phyloP scores from a whole-genome alignment of 2,329 filamentous ascomycete species.

The Sporothrix mexicana region DNA sequence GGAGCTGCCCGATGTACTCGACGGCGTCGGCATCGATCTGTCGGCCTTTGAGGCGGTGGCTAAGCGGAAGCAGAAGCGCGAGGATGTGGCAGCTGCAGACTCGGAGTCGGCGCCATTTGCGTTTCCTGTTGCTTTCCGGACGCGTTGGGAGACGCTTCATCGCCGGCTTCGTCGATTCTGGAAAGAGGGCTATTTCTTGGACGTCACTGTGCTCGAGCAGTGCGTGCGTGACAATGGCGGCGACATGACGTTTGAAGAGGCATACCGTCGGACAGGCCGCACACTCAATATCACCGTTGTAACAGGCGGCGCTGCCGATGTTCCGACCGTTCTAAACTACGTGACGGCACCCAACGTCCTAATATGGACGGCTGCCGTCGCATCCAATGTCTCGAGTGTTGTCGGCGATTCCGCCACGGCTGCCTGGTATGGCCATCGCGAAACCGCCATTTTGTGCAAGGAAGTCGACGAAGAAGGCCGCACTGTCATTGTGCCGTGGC shows the following conservation, averaged over 20 bases:
- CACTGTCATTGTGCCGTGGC: conserved; percentile 74
- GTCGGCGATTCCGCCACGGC: conserved; percentile 39
- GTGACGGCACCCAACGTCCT: conserved; percentile 92
- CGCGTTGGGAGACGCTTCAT: conserved; percentile 61
- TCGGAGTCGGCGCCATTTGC: background rate
- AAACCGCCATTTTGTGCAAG: conserved; percentile 75
- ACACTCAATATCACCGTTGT: conserved; percentile 92
- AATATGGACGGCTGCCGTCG: conserved; percentile 79
- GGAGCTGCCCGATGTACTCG: conserved; percentile 77
- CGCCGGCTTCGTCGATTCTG: conserved; percentile 73
- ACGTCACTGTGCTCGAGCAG: conserved; percentile 80
- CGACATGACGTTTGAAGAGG: conserved; percentile 91
- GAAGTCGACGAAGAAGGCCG: conserved; percentile 61
- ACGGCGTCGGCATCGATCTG: conserved; percentile 80
- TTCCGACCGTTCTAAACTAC: conserved; percentile 88
- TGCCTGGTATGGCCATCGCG: conserved; percentile 68
- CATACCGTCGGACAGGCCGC: conserved; percentile 81
- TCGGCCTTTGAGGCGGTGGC: conserved; percentile 69
- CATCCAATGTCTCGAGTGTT: conserved; percentile 67
- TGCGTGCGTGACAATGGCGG: conserved; percentile 86
- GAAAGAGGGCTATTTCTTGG: conserved; percentile 80
- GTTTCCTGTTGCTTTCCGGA: background rate
- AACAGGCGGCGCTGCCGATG: conserved; percentile 71
- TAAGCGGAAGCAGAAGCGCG: background rate
- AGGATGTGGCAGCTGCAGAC: background rate